Conservation (phyloP, 2,329 filamentous ascomycete species). For the Beauveria caledonica region DNA sequence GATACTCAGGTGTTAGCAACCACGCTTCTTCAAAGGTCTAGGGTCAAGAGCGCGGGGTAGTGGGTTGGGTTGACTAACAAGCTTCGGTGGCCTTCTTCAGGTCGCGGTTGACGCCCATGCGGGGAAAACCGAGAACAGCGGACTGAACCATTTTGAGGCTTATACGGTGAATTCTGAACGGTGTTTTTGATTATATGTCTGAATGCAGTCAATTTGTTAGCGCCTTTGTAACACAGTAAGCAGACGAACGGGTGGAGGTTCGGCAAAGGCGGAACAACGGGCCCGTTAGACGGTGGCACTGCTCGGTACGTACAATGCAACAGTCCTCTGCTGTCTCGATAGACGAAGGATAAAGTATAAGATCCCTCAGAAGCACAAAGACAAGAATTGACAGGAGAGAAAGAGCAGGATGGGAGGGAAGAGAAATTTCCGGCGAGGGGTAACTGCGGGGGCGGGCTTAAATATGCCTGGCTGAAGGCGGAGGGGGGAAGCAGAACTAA, state of each 20-base stretch:
- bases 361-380: slow-evolving; percentile 7
- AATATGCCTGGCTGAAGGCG: slow-evolving; percentile 3
- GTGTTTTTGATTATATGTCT: not conserved
- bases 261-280: not conserved
- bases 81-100: slow-evolving; percentile 99
- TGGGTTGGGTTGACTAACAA: slow-evolving; percentile 41
- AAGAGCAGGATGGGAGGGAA: not conserved
- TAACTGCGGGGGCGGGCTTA: slow-evolving; percentile 4
- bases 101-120: slow-evolving; percentile 97
- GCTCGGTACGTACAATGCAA: not conserved
- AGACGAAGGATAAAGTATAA: not conserved
- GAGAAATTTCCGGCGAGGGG: slow-evolving; percentile 1
- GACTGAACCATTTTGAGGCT: slow-evolving; percentile 53
- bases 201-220: not conserved
- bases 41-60: not conserved
- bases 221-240: not conserved
- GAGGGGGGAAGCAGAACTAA: slow-evolving; percentile 9
- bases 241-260: not conserved
- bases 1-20: slow-evolving; percentile 13
- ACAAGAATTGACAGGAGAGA: not conserved
- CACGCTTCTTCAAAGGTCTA: not conserved
- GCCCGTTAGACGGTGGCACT: not conserved
- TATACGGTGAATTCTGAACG: slow-evolving; percentile 15
- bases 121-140: slow-evolving; percentile 93
- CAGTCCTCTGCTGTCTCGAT: slow-evolving; percentile 1